These are phyloP conservation scores for Nothophaeocryptopus gaeumannii DNA, from an alignment of 2,329 filamentous ascomycete species.

Conservation along the genomic window DNA sequence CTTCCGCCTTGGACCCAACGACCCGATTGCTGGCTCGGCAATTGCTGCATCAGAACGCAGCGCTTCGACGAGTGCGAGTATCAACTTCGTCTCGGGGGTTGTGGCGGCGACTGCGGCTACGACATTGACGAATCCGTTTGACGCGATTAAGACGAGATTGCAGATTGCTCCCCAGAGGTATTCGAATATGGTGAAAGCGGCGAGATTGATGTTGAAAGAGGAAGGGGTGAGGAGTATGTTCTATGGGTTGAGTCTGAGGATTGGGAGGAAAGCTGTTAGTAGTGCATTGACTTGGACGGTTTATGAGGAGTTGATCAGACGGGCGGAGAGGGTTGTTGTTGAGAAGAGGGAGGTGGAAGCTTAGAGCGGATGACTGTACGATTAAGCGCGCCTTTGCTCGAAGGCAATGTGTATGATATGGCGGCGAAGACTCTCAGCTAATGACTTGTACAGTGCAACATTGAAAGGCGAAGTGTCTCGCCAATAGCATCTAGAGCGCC, in stretches of 20 bases:
- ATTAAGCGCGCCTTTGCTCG: no score
- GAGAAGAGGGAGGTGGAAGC: slow-evolving; percentile 6
- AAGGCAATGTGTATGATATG: no score
- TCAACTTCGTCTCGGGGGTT: slow-evolving; percentile 83
- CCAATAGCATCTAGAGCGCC: no score
- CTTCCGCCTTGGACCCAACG: neutral
- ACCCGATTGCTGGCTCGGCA: slow-evolving; percentile 23
- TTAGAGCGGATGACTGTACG: neutral
- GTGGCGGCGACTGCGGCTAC: slow-evolving; percentile 80
- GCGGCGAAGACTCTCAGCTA: no score
- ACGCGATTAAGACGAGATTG: slow-evolving; percentile 91
- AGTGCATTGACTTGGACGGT: slow-evolving; percentile 96
- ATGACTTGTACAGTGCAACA: no score
- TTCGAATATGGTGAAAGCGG: slow-evolving; percentile 75
- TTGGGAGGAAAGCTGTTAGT: slow-evolving; percentile 87
- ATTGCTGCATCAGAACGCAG: slow-evolving; percentile 17
- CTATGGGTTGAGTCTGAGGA: slow-evolving; percentile 79
- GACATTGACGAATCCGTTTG: slow-evolving; percentile 90
- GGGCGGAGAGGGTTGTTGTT: slow-evolving; percentile 54
- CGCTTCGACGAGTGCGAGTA: slow-evolving; percentile 54
- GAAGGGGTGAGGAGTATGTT: slow-evolving; percentile 79
- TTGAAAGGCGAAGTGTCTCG: no score
- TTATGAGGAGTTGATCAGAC: slow-evolving; percentile 86
- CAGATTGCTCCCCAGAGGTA: slow-evolving; percentile 85
- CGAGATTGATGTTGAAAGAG: slow-evolving; percentile 72